Base-by-base conservation (phyloP, 441 rosid species). In the Aleurites moluccanus region DNA sequence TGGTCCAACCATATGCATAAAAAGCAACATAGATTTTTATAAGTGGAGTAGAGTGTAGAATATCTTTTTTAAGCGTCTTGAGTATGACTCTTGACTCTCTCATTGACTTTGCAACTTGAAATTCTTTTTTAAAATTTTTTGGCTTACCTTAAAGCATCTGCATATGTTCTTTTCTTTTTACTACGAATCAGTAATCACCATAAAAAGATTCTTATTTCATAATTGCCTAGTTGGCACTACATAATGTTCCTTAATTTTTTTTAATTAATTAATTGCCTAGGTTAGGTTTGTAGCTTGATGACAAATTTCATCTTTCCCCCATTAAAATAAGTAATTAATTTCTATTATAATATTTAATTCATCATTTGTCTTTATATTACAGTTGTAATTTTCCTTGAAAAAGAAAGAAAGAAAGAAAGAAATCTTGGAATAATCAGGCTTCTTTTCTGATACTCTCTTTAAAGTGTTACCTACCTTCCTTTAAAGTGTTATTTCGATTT, bases 21-120 rank as follows among this genome's bases (percentile, higher is more conserved):
- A 27, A 38, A 53, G 64, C 70, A 64, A 49, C 70, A 64, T 50
- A 52, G 76, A 50, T 73, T 28, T n/a, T 33, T 55, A 49, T 45
- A 25, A 16, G n/a, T 18, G 55, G 55, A 64, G 42, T 67, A n/a
- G 56, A 40, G 3, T n/a, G n/a, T n/a, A n/a, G n/a, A n/a, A n/a
- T 40, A 57, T 75, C 38, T 56, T 66, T 66, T 20, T 44, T 53
- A 20, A 53, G 23, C 56, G 67, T 67, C 64, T 45, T 75, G 7
- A n/a, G 23, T n/a, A n/a, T n/a, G n/a, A n/a, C n/a, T n/a, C n/a
- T n/a, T n/a, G n/a, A n/a, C n/a, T 9, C 40, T 38, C 28, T 35
- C 23, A 15, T 38, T 50, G 69, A 62, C 68, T 73, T 71, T 59
- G 66, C 64, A 60, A 57, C 25, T 60, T 28, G 75, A 23, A 18